phyloP scores from a whole-genome alignment of 139 green algal species.

The Microglena sp. region DNA sequence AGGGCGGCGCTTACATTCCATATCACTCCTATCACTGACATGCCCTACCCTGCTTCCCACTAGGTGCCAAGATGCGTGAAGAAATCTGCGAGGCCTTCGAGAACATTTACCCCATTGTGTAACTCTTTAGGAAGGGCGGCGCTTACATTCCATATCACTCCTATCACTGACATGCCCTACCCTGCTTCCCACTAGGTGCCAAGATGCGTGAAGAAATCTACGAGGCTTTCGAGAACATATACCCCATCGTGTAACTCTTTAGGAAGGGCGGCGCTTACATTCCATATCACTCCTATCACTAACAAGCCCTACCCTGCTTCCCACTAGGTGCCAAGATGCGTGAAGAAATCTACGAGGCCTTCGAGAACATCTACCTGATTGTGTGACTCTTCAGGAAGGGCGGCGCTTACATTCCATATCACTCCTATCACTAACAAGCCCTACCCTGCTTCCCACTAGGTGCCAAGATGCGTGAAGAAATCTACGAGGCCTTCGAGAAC shows the following conservation, averaged over 20 bases:
- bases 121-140: conserved; percentile 80
- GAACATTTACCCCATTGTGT: conserved; percentile 94
- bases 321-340: conserved; percentile 81
- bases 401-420: conserved; percentile 25
- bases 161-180: no score
- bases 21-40: no score
- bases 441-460: conserved; percentile 41
- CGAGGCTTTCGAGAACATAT: conserved; percentile 96
- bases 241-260: conserved; percentile 88
- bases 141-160: conserved; percentile 16
- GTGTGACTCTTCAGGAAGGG: conserved; percentile 85
- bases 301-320: no score
- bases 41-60: no score
- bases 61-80: conserved; percentile 81
- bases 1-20: no score
- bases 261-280: no score
- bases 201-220: conserved; percentile 96
- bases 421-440: no score
- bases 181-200: conserved; percentile 48
- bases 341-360: conserved; percentile 96
- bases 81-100: conserved; percentile 98
- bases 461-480: conserved; percentile 87
- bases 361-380: conserved; percentile 97
- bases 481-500: conserved; percentile 95
- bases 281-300: no score